These are phyloP conservation scores for Dryas octopetala DNA, from an alignment of 306 rosid species.

Conservation along the genomic window DNA sequence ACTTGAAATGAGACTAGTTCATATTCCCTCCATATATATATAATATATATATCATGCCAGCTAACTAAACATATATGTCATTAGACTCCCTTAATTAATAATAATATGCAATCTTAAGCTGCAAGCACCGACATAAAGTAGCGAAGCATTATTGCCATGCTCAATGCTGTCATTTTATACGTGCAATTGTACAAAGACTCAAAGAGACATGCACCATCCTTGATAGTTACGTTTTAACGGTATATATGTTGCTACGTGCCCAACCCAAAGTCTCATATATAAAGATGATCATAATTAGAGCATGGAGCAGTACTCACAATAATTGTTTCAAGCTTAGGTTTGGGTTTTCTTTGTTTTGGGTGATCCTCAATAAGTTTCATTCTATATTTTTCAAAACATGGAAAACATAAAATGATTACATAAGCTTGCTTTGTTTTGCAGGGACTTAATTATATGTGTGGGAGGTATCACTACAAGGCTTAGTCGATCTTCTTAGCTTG, in stretches of 20 bases:
- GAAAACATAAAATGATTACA: conserved; percentile 19
- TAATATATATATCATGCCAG: too few relatives aligned
- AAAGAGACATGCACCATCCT: neutral
- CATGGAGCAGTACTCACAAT: neutral
- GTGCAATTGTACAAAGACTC: neutral
- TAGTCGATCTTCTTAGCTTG: neutral
- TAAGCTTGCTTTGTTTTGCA: conserved; percentile 14
- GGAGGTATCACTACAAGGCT: conserved; percentile 1
- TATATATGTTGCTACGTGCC: neutral
- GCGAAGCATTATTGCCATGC: neutral
- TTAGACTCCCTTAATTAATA: too few relatives aligned
- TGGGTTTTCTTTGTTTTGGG: neutral
- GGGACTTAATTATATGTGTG: conserved; percentile 8
- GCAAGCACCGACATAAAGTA: conserved; percentile 4
- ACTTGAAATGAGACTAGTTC: too few relatives aligned
- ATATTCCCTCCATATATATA: too few relatives aligned
- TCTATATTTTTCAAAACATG: conserved; percentile 17
- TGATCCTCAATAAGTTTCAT: neutral
- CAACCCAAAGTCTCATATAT: neutral
- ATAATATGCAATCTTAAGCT: neutral
- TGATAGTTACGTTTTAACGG: conserved; percentile 17
- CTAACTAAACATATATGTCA: too few relatives aligned
- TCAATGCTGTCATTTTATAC: conserved; percentile 4
- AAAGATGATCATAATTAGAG: neutral
- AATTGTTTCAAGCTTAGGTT: neutral